These are phyloP conservation scores for Wilcoxina mikolae DNA, from an alignment of 495 filamentous ascomycete genomes.

Conservation along the genomic window DNA sequence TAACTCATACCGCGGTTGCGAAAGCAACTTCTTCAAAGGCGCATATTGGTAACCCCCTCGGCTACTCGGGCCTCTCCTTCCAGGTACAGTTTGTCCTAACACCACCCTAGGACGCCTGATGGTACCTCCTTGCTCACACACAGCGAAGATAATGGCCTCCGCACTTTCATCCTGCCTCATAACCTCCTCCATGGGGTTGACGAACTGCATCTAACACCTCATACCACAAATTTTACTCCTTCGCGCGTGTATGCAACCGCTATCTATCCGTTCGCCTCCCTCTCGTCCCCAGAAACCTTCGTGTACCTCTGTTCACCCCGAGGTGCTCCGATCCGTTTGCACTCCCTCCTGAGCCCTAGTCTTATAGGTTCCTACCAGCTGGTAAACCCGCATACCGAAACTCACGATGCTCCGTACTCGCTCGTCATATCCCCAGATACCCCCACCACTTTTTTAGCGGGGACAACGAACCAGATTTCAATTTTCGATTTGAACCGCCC, in stretches of 20 bases:
- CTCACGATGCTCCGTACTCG: conserved; percentile 58
- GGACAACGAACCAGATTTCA: conserved; percentile 55
- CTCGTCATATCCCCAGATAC: conserved; percentile 52
- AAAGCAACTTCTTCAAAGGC: background rate
- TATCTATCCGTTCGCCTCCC: conserved; percentile 65
- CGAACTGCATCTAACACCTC: conserved; percentile 41
- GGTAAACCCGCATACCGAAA: conserved; percentile 60
- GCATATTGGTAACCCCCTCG: background rate
- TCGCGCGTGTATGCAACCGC: conserved; percentile 58
- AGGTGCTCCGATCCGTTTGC: conserved; percentile 21
- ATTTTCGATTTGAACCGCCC: conserved; percentile 62
- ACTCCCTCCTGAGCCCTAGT: conserved; percentile 37
- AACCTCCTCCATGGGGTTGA: conserved; percentile 51
- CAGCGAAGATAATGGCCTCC: conserved; percentile 50
- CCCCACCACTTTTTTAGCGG: conserved; percentile 47
- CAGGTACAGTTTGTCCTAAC: background rate
- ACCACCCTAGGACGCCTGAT: conserved; percentile 35
- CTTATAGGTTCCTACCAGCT: conserved; percentile 51
- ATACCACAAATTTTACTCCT: conserved; percentile 44
- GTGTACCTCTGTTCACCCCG: conserved; percentile 21
- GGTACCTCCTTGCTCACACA: conserved; percentile 69
- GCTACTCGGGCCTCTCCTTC: background rate
- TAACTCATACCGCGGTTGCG: background rate
- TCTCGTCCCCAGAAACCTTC: conserved; percentile 33
- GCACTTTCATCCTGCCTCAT: conserved; percentile 56